Conservation (phyloP, 208 protist genomes). For the Polymyxa betae region DNA sequence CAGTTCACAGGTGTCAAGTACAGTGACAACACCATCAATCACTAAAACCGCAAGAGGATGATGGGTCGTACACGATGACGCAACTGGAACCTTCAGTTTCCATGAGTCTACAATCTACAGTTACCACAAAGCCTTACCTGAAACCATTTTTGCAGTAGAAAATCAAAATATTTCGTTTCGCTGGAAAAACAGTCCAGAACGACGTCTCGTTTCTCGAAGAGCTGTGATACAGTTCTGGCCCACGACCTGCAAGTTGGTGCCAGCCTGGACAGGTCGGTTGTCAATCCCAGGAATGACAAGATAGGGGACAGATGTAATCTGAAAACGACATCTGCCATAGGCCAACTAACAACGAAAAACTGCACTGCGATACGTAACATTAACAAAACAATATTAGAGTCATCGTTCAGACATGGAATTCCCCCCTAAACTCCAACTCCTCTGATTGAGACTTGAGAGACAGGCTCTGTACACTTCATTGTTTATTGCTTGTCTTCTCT, state of each 20-base stretch:
- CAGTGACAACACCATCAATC: slow-evolving; percentile 11
- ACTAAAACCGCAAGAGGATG: not conserved
- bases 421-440: too few species aligned
- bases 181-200: not conserved
- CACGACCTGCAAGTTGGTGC: not conserved
- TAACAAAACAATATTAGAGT: too few species aligned
- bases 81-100: not conserved
- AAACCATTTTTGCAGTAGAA: not conserved
- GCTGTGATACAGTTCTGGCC: not conserved
- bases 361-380: too few species aligned
- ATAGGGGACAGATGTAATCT: not conserved
- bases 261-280: not conserved
- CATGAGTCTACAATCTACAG: not conserved
- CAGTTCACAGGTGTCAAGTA: slow-evolving; percentile 10
- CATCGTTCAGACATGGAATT: too few species aligned
- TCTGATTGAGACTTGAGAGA: too few species aligned
- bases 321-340: not conserved
- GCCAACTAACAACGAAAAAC: too few species aligned
- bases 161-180: slow-evolving; percentile 12
- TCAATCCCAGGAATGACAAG: not conserved
- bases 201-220: not conserved
- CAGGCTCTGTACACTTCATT: too few species aligned
- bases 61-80: not conserved
- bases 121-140: not conserved
- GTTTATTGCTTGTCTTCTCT: too few species aligned